Base-by-base conservation (phyloP, 2,329 filamentous ascomycete species). In the Arthrinium phaeospermum region DNA sequence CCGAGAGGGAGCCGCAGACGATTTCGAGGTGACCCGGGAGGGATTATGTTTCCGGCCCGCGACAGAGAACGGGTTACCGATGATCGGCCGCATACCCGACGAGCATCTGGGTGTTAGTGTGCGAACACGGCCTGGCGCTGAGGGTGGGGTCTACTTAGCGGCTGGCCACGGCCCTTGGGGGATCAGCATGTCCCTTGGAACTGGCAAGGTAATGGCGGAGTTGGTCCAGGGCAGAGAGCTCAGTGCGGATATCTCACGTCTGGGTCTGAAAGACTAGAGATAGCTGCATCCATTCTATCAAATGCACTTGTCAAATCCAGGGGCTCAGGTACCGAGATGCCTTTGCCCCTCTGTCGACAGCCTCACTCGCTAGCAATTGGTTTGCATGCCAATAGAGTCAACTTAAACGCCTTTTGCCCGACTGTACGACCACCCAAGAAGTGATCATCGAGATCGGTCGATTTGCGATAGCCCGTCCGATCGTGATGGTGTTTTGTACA, bases 131-230 rank as follows among this genome's bases (percentile, higher is more conserved):
- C 75, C 79, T 1, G 82, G 81, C 0, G 76, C 77, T 0, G 84
- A 85, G 0, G 90, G 91, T 1, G 92, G 93, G 4, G 91, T 96
- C 0, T 95, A 89, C 78, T 80, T 95, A 49, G 90, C 91, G 1
- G 86, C 91, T 4, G 93, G 93, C 0, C 93, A 95, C 83, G 93
- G 93, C 0, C 91, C 93, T 0, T 95, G 93, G 93, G 93, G 93
- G 0, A 92, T 92, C 37, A 87, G 85, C 68, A 78, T 90, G 77
- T 85, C 86, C 22, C 81, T 94, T 44, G 93, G 92, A 1, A 95
- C 92, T 0, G 93, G 93, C 0, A 88, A 88, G 75, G 89, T 94
- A 7, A 83, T 95, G 83, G 87, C 91, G 14, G 92, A 95, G 82
- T 85, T 95, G 86, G 86, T 94, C 57, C 86, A 89, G 76, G 91